Percentiles rank a stretch among this genome's conserved stretches.
Conservation (phyloP, 306 rosid genomes). For the Pyrus pyrifolia region DNA sequence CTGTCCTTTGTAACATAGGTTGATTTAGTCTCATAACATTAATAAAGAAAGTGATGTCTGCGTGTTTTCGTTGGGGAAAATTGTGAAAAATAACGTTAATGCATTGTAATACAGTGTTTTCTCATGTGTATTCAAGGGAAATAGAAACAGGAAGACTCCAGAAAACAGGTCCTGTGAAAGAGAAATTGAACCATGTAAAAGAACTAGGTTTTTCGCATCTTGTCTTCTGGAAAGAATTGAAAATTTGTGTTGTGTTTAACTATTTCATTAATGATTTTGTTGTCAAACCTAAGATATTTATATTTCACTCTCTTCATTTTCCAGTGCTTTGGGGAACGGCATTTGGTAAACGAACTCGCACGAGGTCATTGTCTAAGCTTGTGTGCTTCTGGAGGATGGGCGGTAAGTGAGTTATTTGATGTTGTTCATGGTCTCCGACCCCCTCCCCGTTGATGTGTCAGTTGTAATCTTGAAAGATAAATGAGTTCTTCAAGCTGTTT, state of each 20-base stretch:
- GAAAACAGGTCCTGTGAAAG: neutral
- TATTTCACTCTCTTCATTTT: constrained; percentile 23
- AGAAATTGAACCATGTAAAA: neutral
- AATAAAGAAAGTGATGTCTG: neutral
- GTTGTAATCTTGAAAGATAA: constrained; percentile 25
- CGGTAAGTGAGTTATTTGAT: constrained; percentile 44
- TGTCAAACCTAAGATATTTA: neutral
- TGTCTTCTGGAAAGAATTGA: neutral
- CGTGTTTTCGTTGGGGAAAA: neutral
- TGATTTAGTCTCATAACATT: neutral
- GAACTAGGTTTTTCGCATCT: neutral
- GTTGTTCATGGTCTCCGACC: constrained; percentile 35
- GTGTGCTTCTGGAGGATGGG: constrained; percentile 41
- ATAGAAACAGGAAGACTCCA: neutral
- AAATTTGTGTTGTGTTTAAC: neutral
- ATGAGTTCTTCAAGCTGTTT: constrained; percentile 26
- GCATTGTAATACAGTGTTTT: neutral
- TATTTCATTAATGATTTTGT: neutral
- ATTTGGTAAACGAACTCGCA: constrained; percentile 21
- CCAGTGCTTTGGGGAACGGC: constrained; percentile 47
- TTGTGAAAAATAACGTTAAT: neutral
- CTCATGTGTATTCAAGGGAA: neutral
- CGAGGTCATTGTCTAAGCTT: constrained; percentile 29
- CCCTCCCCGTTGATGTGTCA: constrained; percentile 28
- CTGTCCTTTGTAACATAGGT: neutral